Percentiles rank a stretch among this genome's conserved stretches.
Conservation (phyloP, 108 stramenopile genomes). For the Cyclotella choctawhatcheeana region DNA sequence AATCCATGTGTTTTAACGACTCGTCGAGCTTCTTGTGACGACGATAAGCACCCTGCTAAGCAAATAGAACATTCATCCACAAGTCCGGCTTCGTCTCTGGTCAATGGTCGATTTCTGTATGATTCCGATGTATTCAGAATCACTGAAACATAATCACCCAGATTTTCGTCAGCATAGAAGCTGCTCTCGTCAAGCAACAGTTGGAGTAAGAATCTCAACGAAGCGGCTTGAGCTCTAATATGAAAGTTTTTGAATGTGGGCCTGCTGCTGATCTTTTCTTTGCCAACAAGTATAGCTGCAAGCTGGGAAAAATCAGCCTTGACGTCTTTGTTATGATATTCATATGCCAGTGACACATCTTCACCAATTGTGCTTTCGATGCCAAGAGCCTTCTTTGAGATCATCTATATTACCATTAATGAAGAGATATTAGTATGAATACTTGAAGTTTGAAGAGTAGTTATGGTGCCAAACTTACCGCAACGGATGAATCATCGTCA, state of each 20-base stretch:
- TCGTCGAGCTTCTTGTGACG: constrained; percentile 59
- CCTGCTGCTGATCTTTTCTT: constrained; percentile 21
- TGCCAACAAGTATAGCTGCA: constrained; percentile 43
- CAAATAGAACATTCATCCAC: constrained; percentile 69
- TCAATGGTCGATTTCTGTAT: constrained; percentile 26
- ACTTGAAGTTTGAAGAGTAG: too few relatives aligned
- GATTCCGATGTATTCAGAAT: constrained; percentile 52
- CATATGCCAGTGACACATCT: constrained; percentile 16
- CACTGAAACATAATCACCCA: constrained; percentile 44
- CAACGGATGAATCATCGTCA: constrained; percentile 75
- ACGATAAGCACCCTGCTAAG: constrained; percentile 46
- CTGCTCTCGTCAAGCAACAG: constrained; percentile 64
- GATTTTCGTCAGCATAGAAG: constrained; percentile 66
- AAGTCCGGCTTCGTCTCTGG: constrained; percentile 49
- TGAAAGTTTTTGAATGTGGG: constrained; percentile 65
- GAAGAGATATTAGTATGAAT: too few relatives aligned
- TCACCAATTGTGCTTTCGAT: constrained; percentile 46
- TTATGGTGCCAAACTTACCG: too few relatives aligned
- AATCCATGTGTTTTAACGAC: constrained; percentile 31
- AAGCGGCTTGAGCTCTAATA: constrained; percentile 58
- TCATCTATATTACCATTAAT: too few relatives aligned
- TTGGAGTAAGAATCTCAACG: constrained; percentile 67
- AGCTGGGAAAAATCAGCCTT: constrained; percentile 64
- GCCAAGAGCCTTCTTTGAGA: constrained; percentile 71
- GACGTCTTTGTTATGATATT: neutral